Evolutionary conservation across 306 rosid species (phyloP).

Genomic region (Clitoria ternatea): DNA sequence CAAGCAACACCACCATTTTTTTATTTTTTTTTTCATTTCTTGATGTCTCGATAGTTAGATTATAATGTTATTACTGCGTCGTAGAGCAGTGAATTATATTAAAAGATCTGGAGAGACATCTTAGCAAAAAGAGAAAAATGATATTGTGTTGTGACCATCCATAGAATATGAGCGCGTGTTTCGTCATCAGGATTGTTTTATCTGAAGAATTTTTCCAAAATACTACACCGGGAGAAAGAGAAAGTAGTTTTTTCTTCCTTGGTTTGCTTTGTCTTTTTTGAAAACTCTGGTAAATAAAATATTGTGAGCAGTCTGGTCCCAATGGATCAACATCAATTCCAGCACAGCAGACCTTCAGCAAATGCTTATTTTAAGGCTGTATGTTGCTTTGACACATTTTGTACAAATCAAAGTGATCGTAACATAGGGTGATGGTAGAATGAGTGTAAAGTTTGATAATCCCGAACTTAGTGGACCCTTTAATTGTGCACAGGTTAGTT

Average conservation of each 20-base stretch:
- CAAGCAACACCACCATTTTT: too few relatives aligned
- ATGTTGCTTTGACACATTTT: background rate
- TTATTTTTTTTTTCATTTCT: background rate
- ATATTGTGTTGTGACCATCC: too few relatives aligned
- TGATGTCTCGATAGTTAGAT: background rate
- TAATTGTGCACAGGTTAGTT: background rate
- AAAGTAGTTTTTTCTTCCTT: background rate
- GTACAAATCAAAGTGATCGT: background rate
- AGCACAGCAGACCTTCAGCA: background rate
- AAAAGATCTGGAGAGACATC: background rate
- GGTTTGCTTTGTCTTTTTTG: slow-evolving; percentile 10
- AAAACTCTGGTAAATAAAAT: background rate
- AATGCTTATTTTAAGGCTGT: background rate
- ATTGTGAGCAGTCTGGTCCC: background rate
- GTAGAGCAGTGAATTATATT: background rate
- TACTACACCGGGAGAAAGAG: background rate
- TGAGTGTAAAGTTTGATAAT: too few relatives aligned
- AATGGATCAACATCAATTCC: background rate
- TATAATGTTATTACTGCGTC: background rate
- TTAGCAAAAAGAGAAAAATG: background rate
- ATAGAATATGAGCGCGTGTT: background rate
- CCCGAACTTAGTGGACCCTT: background rate
- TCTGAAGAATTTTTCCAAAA: background rate
- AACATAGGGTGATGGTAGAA: background rate
- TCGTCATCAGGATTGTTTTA: background rate